Evolutionary conservation across 306 rosid species (phyloP).

Genomic region (Benincasa hispida): DNA sequence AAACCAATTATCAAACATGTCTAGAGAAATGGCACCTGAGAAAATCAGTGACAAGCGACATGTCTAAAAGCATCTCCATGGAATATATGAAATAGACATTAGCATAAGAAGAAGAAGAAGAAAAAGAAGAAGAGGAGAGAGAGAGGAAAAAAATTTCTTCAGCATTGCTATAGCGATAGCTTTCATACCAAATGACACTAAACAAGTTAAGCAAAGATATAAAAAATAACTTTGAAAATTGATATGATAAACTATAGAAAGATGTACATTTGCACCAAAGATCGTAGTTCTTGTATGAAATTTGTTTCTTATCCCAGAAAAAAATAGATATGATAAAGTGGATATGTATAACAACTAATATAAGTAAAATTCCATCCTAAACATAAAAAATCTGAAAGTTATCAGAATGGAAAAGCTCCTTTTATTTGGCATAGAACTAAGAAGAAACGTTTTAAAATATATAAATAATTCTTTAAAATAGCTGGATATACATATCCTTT

Average conservation of each 20-base stretch:
- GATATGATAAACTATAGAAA: not conserved
- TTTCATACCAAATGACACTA: not conserved
- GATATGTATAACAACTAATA: not conserved
- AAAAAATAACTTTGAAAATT: not conserved
- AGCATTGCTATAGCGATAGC: not conserved
- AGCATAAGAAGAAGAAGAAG: not conserved
- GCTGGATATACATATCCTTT: not conserved
- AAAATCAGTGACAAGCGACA: not conserved
- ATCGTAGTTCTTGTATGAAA: no score
- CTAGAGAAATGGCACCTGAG: not conserved
- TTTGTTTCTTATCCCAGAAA: no score
- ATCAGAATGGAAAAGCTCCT: not conserved
- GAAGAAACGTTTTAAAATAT: not conserved
- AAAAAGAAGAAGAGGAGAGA: no score
- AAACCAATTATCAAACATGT: not conserved
- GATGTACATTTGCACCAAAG: no score
- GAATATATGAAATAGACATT: not conserved
- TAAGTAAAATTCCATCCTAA: not conserved
- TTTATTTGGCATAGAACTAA: not conserved
- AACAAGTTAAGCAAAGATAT: not conserved
- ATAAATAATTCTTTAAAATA: not conserved
- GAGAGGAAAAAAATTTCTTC: not conserved
- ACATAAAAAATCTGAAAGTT: not conserved
- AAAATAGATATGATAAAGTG: not conserved
- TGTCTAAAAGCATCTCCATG: not conserved